These are phyloP conservation scores for Vanilla planifolia DNA, from an alignment of 106 monocot species.

Conservation along the genomic window DNA sequence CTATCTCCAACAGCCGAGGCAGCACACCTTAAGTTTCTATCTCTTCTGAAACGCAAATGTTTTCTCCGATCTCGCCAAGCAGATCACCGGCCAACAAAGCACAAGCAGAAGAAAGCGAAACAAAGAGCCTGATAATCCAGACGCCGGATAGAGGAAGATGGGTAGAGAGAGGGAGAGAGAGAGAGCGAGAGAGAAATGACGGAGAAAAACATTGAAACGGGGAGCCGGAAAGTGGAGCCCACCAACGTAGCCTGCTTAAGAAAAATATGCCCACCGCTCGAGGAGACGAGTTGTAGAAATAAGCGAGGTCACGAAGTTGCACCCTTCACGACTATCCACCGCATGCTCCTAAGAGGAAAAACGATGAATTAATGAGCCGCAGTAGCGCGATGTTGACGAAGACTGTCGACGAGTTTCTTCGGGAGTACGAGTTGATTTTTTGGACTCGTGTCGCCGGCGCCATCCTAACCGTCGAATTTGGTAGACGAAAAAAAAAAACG, in stretches of 20 bases:
- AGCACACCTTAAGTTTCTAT: slow-evolving; percentile 1
- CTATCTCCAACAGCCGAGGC: slow-evolving; percentile 5
- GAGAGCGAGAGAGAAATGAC: background rate
- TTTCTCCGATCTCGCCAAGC: slow-evolving; percentile 2
- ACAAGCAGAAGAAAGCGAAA: background rate
- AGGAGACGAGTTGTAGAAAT: background rate
- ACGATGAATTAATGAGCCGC: background rate
- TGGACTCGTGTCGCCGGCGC: slow-evolving; percentile 4
- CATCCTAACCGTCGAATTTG: background rate
- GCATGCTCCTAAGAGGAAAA: background rate
- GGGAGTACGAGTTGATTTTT: background rate
- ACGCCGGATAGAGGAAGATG: too few species aligned
- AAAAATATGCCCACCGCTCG: too few species aligned
- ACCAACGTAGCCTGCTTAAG: too few species aligned
- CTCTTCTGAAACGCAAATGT: background rate
- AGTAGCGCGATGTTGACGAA: slow-evolving; percentile 3
- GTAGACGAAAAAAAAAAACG: too few species aligned
- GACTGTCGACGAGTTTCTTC: background rate
- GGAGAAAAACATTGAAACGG: background rate
- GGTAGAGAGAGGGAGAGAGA: too few species aligned
- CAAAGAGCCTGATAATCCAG: background rate
- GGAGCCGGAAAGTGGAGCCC: too few species aligned
- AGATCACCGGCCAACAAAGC: background rate
- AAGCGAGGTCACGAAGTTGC: background rate
- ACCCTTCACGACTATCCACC: background rate